Base-by-base conservation (phyloP, 2,329 filamentous ascomycete species). In the Sporothrix protearum region DNA sequence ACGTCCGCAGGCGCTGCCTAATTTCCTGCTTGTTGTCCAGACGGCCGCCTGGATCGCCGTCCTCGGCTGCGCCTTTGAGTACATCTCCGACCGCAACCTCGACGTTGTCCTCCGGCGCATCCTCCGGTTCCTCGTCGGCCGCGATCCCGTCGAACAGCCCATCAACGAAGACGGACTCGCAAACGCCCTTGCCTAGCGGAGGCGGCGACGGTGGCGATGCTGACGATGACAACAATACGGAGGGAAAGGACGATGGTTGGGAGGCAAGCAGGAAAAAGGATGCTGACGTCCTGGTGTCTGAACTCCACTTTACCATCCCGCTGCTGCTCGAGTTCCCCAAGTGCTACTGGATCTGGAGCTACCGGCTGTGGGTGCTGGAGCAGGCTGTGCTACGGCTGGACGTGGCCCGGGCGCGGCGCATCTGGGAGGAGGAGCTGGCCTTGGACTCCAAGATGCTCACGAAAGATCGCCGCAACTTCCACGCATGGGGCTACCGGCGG, bases 291-390 rank as follows among this genome's bases (percentile, higher is more conserved):
- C 85, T 98, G 73, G 86, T 87, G 63, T 84, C 87, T 71, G 96
- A 99, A 79, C 85, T 99, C 45, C 83, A 83, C 64, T 97, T 97
- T 78, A 90, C 95, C 45, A 88, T 97, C 53, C 92, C 93, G 0
- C 86, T 99, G 25, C 87, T 99, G 67, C 86, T 92, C 75, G 89
- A 93, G 75, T 95, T 89, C 75, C 96, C 96, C 7, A 99, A 99
- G 80, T 98, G 96, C 85, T 99, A 99, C 83, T 98, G 96, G 95
- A 95, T 99, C 77, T 99, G 96, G 96, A 97, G 97, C 76, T 95
- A 97, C 81, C 90, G 96, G 36, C 82, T 91, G 61, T 99, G 96
- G 94, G 83, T 95, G 2, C 84, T 99, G 16, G 84, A 90, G 70
- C 88, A 93, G 79, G 89, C 90, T 45, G 92, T 91, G 63, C 79